A percentile compares a stretch with the other conserved stretches of the same genome.
Evolutionary conservation across 108 stramenopile genomes (phyloP).

Genomic region (Cyclostephanos invisitatus): DNA sequence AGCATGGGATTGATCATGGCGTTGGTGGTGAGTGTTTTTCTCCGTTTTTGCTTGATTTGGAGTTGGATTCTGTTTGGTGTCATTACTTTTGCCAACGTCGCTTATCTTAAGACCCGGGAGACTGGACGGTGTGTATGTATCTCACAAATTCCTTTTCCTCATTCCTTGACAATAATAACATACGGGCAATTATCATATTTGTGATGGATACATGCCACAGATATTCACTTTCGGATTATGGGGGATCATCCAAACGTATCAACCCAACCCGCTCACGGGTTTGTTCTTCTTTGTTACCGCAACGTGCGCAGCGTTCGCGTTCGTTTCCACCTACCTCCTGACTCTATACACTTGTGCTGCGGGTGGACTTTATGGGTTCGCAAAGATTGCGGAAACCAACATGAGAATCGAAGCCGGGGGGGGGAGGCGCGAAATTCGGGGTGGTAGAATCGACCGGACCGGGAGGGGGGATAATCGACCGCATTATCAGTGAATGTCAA

Average conservation of each 20-base stretch:
- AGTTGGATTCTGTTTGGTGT: background rate
- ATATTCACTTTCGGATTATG: conserved; percentile 83
- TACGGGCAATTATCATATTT: too few species aligned
- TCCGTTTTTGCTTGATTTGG: background rate
- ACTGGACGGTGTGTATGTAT: too few species aligned
- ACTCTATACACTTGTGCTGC: conserved; percentile 83
- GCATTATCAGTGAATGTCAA: conserved; percentile 41
- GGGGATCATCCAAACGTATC: conserved; percentile 77
- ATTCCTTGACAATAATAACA: background rate
- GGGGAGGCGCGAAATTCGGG: conserved; percentile 13
- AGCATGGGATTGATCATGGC: conserved; percentile 85
- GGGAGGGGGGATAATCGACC: conserved; percentile 28
- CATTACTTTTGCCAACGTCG: too few species aligned
- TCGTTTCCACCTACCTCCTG: conserved; percentile 76
- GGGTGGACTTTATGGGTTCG: conserved; percentile 77
- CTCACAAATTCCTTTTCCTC: too few species aligned
- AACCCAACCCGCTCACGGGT: conserved; percentile 77
- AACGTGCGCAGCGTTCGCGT: conserved; percentile 79
- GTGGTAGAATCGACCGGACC: conserved; percentile 8
- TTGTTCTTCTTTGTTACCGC: conserved; percentile 78
- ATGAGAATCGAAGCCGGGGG: conserved; percentile 45
- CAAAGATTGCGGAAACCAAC: conserved; percentile 82
- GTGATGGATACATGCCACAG: background rate
- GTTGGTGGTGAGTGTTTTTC: conserved; percentile 35
- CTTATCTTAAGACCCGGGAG: too few species aligned